These are phyloP conservation scores for Fraxinus sp. DNA, from an alignment of 305 asterid genomes.

Conservation along the genomic window DNA sequence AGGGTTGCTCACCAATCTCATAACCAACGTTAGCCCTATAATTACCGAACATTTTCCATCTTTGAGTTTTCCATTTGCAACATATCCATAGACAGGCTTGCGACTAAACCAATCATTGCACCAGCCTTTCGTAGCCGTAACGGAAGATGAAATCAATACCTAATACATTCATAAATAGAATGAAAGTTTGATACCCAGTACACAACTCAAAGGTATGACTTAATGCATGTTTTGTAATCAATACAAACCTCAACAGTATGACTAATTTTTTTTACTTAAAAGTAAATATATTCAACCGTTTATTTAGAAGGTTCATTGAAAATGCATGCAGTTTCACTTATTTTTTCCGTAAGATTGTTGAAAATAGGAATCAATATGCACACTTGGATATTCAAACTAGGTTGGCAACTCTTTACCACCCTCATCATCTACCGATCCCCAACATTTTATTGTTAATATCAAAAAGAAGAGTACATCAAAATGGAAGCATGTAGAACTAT, in stretches of 20 bases:
- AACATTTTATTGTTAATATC: background rate
- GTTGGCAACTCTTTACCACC: background rate
- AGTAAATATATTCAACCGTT: background rate
- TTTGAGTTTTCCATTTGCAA: background rate
- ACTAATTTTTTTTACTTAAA: background rate
- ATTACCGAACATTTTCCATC: background rate
- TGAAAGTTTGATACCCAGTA: background rate
- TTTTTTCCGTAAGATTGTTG: background rate
- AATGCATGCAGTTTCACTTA: background rate
- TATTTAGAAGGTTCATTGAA: background rate
- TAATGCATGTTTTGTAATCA: background rate
- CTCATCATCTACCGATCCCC: background rate
- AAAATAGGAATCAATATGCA: background rate
- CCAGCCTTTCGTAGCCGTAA: background rate
- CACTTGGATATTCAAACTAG: background rate
- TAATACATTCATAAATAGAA: background rate
- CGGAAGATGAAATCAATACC: background rate
- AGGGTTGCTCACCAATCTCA: background rate
- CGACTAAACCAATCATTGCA: background rate
- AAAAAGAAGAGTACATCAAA: background rate
- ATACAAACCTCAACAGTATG: background rate
- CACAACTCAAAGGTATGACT: background rate
- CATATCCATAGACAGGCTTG: background rate
- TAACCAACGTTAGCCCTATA: background rate
- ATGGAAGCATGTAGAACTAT: background rate